A percentile compares a stretch with the other conserved stretches of the same genome.
phyloP scores from a whole-genome alignment of 208 protist species.

The Eutreptiella sp. region DNA sequence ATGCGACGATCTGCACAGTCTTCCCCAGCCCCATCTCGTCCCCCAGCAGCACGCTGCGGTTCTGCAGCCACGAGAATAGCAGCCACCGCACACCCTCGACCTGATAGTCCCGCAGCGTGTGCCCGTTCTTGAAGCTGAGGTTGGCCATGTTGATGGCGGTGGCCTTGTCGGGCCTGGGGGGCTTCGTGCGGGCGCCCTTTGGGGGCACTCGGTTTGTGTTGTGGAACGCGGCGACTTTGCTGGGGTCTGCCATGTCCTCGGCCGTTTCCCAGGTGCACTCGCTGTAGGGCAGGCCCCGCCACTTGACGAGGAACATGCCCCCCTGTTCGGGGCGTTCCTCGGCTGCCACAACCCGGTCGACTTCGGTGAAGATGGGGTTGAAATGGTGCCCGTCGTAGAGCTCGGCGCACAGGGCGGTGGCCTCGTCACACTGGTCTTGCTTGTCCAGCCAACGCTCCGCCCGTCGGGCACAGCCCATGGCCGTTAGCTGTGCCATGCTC shows the following conservation, averaged over 20 bases:
- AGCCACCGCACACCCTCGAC: constrained; percentile 92
- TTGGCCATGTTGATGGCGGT: neutral
- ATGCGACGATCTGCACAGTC: constrained; percentile 88
- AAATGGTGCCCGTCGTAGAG: neutral
- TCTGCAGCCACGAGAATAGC: constrained; percentile 64
- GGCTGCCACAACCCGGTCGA: neutral
- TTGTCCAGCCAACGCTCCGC: no score
- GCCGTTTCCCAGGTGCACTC: constrained; percentile 63
- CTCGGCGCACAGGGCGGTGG: no score
- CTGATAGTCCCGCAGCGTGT: constrained; percentile 82
- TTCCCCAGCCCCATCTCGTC: constrained; percentile 98
- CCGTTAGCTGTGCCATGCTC: no score
- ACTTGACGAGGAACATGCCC: constrained; percentile 59
- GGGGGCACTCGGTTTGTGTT: constrained; percentile 34
- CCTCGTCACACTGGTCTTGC: no score
- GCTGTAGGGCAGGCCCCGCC: constrained; percentile 48
- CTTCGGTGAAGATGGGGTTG: neutral
- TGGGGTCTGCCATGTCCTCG: neutral
- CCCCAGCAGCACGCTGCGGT: constrained; percentile 77
- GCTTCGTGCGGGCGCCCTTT: constrained; percentile 28
- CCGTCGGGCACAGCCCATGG: no score
- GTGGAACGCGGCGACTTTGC: constrained; percentile 39
- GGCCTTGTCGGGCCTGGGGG: neutral
- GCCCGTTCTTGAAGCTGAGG: constrained; percentile 35
- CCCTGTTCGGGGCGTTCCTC: neutral